phyloP scores from a whole-genome alignment of 1,139 yeast species.

The Neolecta irregularis region DNA sequence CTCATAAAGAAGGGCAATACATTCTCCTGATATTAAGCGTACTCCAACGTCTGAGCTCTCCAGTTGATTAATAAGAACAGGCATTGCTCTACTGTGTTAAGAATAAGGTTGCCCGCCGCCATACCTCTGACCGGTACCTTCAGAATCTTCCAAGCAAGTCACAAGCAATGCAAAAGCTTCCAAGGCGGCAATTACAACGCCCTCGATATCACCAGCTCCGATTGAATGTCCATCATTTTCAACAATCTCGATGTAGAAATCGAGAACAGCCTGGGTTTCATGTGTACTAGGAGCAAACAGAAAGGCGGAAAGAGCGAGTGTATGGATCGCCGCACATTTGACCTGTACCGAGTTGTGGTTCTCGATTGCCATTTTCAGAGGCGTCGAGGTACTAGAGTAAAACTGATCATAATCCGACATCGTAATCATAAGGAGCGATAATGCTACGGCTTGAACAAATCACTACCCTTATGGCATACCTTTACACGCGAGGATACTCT shows the following conservation, averaged over 20 bases:
- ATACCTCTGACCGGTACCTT: too few species aligned
- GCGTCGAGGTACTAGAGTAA: constrained; percentile 4
- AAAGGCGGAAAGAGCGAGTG: constrained; percentile 12
- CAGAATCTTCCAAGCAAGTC: constrained; percentile 11
- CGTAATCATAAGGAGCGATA: too few species aligned
- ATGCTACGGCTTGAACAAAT: constrained; percentile 15
- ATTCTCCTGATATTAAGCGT: constrained; percentile 18
- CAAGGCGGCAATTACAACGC: constrained; percentile 13
- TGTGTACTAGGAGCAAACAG: constrained; percentile 10
- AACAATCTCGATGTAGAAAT: constrained; percentile 14
- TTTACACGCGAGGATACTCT: constrained; percentile 12
- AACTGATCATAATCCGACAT: too few species aligned
- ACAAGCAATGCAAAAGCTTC: constrained; percentile 12
- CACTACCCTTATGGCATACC: constrained; percentile 13
- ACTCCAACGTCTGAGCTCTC: constrained; percentile 16
- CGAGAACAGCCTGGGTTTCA: constrained; percentile 10
- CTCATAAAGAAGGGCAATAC: constrained; percentile 17
- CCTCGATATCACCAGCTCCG: constrained; percentile 14
- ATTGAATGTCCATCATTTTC: constrained; percentile 17
- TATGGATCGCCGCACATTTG: constrained; percentile 13
- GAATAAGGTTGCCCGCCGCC: constrained; percentile 8
- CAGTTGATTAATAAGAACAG: constrained; percentile 17
- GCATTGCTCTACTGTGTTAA: constrained; percentile 12
- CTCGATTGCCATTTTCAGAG: background rate
- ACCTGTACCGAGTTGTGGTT: constrained; percentile 3